Percentiles rank a stretch among this genome's conserved stretches.
phyloP scores from a whole-genome alignment of 78 protist genomes.

The Dictyostelium intermedium region DNA sequence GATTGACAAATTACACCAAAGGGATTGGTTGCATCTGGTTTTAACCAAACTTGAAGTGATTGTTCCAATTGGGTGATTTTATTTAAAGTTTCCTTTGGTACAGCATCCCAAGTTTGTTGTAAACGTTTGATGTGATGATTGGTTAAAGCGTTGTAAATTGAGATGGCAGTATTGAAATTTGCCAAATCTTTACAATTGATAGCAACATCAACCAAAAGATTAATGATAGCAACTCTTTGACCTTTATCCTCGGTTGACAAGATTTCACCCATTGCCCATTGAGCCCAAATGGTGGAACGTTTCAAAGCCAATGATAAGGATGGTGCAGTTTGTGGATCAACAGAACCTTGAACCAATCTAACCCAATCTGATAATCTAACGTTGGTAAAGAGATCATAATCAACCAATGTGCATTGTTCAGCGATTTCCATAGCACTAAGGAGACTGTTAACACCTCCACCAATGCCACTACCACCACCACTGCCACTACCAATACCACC shows the following conservation, averaged over 20 bases:
- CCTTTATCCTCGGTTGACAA: slow-evolving; percentile 53
- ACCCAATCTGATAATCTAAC: slow-evolving; percentile 70
- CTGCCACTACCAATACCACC: not conserved
- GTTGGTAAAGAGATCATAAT: slow-evolving; percentile 32
- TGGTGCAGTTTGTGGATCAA: slow-evolving; percentile 39
- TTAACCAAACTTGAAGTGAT: slow-evolving; percentile 21
- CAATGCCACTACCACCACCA: not conserved
- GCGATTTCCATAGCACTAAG: slow-evolving; percentile 53
- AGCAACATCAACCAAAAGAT: slow-evolving; percentile 55
- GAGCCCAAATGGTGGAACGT: slow-evolving; percentile 25
- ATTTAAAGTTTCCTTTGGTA: slow-evolving; percentile 40
- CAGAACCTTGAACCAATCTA: slow-evolving; percentile 48
- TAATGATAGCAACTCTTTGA: slow-evolving; percentile 48
- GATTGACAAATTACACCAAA: slow-evolving; percentile 7
- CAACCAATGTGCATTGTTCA: slow-evolving; percentile 62
- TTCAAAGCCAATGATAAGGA: slow-evolving; percentile 22
- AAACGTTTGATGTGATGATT: slow-evolving; percentile 71
- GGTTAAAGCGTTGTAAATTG: slow-evolving; percentile 20
- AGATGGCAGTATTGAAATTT: slow-evolving; percentile 37
- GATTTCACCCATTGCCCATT: slow-evolving; percentile 77
- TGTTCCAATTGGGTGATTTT: slow-evolving; percentile 12
- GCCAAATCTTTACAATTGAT: slow-evolving; percentile 40
- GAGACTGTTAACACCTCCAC: not conserved
- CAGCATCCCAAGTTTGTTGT: slow-evolving; percentile 49
- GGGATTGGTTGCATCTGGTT: not conserved